Percentiles rank a stretch among this genome's conserved stretches.
phyloP scores from a whole-genome alignment of 768 basidiomycete species.

The Mycena floridula region DNA sequence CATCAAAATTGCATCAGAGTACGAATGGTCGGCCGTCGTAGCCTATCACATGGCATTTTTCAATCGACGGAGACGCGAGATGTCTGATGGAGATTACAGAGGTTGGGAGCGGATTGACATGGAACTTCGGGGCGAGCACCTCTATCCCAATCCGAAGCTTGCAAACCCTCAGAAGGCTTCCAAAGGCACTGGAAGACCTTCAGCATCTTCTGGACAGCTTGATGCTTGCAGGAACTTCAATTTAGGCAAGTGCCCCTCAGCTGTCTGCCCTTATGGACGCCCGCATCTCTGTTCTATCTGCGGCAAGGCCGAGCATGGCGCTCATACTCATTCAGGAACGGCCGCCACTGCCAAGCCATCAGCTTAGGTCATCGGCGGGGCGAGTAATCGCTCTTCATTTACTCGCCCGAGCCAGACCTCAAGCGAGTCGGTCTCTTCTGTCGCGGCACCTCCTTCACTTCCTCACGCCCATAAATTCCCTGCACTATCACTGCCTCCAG shows the following conservation, averaged over 20 bases:
- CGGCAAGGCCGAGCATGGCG: conserved; percentile 1
- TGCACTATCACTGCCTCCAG: not conserved
- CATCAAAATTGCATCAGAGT: not conserved
- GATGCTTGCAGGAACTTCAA: too few relatives aligned
- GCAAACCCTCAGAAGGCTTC: too few relatives aligned
- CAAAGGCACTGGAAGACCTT: too few relatives aligned
- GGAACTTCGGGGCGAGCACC: too few relatives aligned
- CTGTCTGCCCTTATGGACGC: too few relatives aligned
- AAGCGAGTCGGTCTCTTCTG: not conserved
- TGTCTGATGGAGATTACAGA: not conserved
- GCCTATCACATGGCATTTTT: conserved; percentile 3
- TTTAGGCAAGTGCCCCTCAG: too few relatives aligned
- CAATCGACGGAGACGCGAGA: not conserved
- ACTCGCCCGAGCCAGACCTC: not conserved
- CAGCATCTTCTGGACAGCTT: too few relatives aligned
- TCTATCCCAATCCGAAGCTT: too few relatives aligned
- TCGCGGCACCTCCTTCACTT: not conserved
- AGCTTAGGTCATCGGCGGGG: not conserved
- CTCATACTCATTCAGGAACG: not conserved
- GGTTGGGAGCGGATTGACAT: not conserved
- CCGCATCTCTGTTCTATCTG: not conserved
- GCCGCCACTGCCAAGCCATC: not conserved
- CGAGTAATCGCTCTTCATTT: not conserved
- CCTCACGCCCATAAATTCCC: not conserved
- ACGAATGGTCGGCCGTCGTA: not conserved